Evolutionary conservation across 2,329 filamentous ascomycete genomes (phyloP).

Genomic region (Pseudogymnoascus sp.): DNA sequence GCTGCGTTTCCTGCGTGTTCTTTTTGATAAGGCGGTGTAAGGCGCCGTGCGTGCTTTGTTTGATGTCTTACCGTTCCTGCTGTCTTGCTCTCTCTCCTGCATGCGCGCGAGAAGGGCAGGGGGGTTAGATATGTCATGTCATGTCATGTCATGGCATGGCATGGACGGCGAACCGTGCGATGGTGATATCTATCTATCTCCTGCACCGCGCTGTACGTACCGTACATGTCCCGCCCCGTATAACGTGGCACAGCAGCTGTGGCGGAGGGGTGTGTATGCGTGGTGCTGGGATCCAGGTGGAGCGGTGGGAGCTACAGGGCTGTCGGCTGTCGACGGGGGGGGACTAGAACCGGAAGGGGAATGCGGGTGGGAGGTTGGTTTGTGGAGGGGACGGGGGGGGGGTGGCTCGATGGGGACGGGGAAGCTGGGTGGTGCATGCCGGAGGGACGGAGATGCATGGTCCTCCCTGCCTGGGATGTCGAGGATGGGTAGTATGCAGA

Average conservation of each 20-base stretch:
- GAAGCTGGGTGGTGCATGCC: not conserved
- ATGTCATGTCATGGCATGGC: not conserved
- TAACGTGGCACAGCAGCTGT: not conserved
- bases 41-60: not conserved
- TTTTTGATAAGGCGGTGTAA: not conserved
- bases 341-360: not conserved
- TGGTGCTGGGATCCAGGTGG: not conserved
- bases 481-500: not conserved
- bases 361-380: too few relatives aligned
- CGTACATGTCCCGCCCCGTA: not conserved
- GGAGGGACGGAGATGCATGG: not conserved
- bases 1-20: not conserved
- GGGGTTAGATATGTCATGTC: not conserved
- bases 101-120: not conserved
- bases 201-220: not conserved
- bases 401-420: not conserved
- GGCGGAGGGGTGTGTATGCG: not conserved
- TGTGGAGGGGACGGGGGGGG: too few relatives aligned
- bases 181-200: not conserved
- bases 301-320: not conserved
- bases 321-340: not conserved
- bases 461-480: not conserved
- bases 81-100: too few relatives aligned
- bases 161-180: not conserved
- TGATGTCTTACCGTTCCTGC: not conserved